A percentile compares a stretch with the other conserved stretches of the same genome.
These are phyloP conservation scores for Lasiodiplodia sp. DNA, from an alignment of 2,329 filamentous ascomycete genomes.

Conservation along the genomic window DNA sequence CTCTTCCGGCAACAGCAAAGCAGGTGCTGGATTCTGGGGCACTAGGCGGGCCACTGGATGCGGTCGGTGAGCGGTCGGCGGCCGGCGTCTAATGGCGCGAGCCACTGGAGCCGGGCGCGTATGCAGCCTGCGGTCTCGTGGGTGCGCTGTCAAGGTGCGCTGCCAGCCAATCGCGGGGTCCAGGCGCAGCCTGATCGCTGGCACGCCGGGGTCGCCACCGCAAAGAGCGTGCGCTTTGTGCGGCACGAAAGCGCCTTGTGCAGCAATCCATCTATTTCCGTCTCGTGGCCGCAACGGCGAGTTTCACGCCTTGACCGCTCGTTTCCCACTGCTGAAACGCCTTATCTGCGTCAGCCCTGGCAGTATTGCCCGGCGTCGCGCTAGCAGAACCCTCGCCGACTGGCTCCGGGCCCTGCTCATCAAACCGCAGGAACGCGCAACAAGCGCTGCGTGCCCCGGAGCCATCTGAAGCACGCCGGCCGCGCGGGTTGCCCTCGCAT, in stretches of 20 bases:
- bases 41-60: background rate
- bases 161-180: constrained; percentile 14
- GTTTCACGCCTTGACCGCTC: constrained; percentile 7
- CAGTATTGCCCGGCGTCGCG: background rate
- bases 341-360: constrained; percentile 20
- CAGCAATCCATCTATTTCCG: constrained; percentile 21
- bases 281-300: constrained; percentile 14
- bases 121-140: constrained; percentile 20
- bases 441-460: constrained; percentile 4
- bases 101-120: constrained; percentile 21
- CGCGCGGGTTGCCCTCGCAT: background rate
- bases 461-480: background rate
- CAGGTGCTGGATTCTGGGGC: background rate
- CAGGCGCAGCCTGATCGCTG: background rate
- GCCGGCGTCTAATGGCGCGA: background rate
- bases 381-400: background rate
- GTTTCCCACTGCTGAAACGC: constrained; percentile 20
- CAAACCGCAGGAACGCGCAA: constrained; percentile 16
- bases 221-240: background rate
- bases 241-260: constrained; percentile 13
- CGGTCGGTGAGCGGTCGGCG: constrained; percentile 5
- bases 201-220: background rate
- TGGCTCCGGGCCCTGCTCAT: constrained; percentile 5
- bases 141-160: background rate
- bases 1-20: constrained; percentile 9